Percentiles rank a stretch among this genome's conserved stretches.
These are phyloP conservation scores for Mortierella polycephala DNA, from an alignment of 371 early-diverging fungal genomes.

Conservation along the genomic window DNA sequence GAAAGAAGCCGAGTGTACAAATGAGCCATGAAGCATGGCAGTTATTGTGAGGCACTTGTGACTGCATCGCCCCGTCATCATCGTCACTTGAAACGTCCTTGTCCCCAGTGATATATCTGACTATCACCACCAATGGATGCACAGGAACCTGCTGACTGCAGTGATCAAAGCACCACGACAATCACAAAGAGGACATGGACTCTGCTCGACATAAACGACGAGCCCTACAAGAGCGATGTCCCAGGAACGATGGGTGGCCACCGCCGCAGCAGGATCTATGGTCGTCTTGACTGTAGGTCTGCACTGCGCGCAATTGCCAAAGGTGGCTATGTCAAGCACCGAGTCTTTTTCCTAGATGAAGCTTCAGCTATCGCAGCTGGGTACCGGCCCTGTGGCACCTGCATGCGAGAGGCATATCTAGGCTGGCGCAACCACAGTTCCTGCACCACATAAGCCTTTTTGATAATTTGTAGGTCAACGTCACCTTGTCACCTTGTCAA, in stretches of 20 bases:
- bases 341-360: not conserved
- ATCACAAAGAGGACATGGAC: not conserved
- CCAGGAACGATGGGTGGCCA: not conserved
- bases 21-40: not conserved
- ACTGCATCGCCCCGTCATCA: not conserved
- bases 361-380: not conserved
- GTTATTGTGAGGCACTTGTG: too few relatives aligned
- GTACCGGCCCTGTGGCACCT: not conserved
- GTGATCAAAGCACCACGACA: too few relatives aligned
- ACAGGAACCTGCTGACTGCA: too few relatives aligned
- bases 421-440: not conserved
- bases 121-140: too few relatives aligned
- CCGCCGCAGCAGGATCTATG: constrained; percentile 2
- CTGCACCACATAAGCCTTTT: not conserved
- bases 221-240: not conserved
- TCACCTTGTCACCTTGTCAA: not conserved
- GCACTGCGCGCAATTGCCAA: not conserved
- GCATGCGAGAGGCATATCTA: not conserved
- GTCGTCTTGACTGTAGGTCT: not conserved
- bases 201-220: not conserved
- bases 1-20: not conserved
- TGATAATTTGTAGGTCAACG: not conserved
- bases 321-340: constrained; percentile 3
- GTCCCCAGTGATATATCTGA: too few relatives aligned
- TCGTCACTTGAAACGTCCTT: not conserved